Percentiles rank a stretch among this genome's conserved stretches.
Evolutionary conservation across 768 basidiomycete genomes (phyloP).

Genomic region (Suillus weaverae): DNA sequence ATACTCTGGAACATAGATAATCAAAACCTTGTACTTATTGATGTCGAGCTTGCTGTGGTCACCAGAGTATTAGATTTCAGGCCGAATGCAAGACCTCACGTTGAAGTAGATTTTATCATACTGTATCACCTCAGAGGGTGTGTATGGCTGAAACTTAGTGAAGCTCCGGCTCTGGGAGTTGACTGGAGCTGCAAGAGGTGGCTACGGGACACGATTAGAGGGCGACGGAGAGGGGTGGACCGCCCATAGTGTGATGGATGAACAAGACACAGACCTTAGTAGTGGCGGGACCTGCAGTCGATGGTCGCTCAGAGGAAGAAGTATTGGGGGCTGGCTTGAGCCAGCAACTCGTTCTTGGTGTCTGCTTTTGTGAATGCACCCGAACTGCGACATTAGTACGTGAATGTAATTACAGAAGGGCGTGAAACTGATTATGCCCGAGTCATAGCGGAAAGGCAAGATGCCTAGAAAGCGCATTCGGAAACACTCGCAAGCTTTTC

Average conservation of each 20-base stretch:
- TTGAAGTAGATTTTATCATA: not conserved
- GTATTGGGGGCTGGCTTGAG: not conserved
- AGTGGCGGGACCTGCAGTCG: not conserved
- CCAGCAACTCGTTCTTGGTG: not conserved
- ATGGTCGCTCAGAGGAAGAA: not conserved
- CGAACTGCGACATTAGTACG: not conserved
- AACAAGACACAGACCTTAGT: too few species aligned
- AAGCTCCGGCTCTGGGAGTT: not conserved
- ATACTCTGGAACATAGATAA: constrained; percentile 12
- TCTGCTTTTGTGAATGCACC: not conserved
- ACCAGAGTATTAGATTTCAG: not conserved
- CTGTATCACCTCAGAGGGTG: not conserved
- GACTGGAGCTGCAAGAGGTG: not conserved
- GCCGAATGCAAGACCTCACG: not conserved
- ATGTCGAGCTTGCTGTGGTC: not conserved
- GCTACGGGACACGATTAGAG: not conserved
- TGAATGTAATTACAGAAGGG: not conserved
- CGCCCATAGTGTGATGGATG: not conserved
- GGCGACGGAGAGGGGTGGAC: not conserved
- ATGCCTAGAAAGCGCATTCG: not conserved
- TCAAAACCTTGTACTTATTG: not conserved
- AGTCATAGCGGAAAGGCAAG: not conserved
- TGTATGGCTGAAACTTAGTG: not conserved
- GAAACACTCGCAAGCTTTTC: not conserved
- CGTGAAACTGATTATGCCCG: not conserved